phyloP scores from a whole-genome alignment of 768 basidiomycete species.

The Suillus paluster region DNA sequence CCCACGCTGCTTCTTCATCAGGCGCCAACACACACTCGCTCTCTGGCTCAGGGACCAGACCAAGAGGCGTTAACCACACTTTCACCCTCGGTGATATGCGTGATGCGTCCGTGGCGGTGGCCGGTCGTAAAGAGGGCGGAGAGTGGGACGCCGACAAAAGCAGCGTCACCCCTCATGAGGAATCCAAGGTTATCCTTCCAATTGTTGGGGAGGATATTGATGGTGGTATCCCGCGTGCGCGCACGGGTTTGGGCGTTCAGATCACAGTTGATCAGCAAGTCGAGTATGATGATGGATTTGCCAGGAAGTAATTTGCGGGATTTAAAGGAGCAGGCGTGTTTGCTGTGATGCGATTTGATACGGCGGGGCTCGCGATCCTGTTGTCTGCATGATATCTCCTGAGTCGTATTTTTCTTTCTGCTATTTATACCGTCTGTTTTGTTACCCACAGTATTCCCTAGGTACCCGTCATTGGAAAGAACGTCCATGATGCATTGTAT shows the following conservation, averaged over 20 bases:
- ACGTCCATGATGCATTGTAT: neutral
- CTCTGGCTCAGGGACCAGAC: conserved; percentile 30
- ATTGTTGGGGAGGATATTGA: conserved; percentile 36
- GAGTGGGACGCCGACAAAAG: conserved; percentile 41
- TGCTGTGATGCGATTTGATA: neutral
- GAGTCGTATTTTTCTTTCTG: neutral
- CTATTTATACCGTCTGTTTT: conserved; percentile 2
- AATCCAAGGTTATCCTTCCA: conserved; percentile 40
- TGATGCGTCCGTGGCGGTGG: conserved; percentile 55
- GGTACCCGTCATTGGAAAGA: neutral
- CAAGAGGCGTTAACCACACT: conserved; percentile 28
- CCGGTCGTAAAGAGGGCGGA: conserved; percentile 50
- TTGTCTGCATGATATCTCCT: neutral
- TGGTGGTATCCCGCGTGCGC: conserved; percentile 16
- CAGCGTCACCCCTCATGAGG: conserved; percentile 43
- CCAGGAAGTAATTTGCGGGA: conserved; percentile 19
- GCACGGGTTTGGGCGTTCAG: conserved; percentile 51
- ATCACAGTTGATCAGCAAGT: conserved; percentile 62
- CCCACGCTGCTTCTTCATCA: conserved; percentile 44
- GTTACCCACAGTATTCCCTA: neutral
- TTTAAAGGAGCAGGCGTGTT: neutral
- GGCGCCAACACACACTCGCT: conserved; percentile 52
- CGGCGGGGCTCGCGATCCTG: neutral
- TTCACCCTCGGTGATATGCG: conserved; percentile 56
- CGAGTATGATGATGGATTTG: conserved; percentile 46